Conservation (phyloP, 345 rosid species). For the Combretum micranthum region DNA sequence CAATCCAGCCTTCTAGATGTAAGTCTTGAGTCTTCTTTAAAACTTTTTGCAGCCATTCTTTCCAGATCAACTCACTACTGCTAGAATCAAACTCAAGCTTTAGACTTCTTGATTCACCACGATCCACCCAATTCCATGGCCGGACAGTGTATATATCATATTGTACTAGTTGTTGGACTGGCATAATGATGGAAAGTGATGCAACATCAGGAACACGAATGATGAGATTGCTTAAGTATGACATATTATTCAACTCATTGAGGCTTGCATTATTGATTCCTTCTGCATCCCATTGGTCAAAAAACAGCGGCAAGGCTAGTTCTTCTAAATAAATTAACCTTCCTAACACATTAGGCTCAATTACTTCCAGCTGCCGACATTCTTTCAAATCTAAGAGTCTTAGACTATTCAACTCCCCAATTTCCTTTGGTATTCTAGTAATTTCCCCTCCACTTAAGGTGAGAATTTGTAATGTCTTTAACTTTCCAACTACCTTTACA, state of each 20-base stretch:
- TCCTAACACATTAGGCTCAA: constrained; percentile 11
- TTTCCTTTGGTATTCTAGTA: constrained; percentile 11
- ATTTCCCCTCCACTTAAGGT: constrained; percentile 4
- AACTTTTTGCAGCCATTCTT: not conserved
- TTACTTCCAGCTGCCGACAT: constrained; percentile 5
- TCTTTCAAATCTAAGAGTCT: constrained; percentile 8
- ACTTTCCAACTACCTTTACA: constrained; percentile 2
- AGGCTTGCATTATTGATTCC: constrained; percentile 9
- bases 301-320: constrained; percentile 10
- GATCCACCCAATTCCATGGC: not conserved
- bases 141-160: not conserved
- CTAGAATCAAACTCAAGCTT: not conserved
- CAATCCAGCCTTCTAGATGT: not conserved
- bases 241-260: constrained; percentile 14
- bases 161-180: not conserved
- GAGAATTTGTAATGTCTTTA: constrained; percentile 14
- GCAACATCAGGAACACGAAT: constrained; percentile 6
- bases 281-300: constrained; percentile 12
- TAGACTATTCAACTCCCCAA: constrained; percentile 17
- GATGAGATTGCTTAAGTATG: constrained; percentile 7
- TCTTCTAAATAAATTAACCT: constrained; percentile 21
- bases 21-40: constrained; percentile 1
- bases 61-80: no score
- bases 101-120: not conserved
- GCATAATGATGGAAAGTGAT: not conserved